Base-by-base conservation (phyloP, 1,284 basidiomycete species). In the Puccinia polysora region DNA sequence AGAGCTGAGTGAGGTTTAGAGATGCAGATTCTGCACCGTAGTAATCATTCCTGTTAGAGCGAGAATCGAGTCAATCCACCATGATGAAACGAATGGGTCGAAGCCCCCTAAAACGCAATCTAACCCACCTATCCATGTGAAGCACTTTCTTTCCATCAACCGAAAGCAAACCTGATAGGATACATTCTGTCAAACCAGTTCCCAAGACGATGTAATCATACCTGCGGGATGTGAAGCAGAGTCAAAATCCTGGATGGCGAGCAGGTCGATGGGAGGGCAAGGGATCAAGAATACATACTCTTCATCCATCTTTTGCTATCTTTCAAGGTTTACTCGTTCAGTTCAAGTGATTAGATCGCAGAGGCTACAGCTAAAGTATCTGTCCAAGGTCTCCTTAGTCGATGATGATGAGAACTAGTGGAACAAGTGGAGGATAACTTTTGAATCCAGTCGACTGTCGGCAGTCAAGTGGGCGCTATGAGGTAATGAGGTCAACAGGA, bases 61-160 rank as follows among this genome's bases (percentile, higher is more conserved):
- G 15, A 23, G 0, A 25, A 23, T 18, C 4, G 23, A 52, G 10
- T 62, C 8, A 23, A 36, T 65, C 18, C 40, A 38, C 14, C 12
- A 36, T 53, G 45, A n/a, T 34, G 34, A 25, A 32, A 5, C 36
- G 18, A 58, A 4, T 5, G n/a, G 20, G 56, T 28, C 18, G 2
- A 12, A 49, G 23, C 1, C 4, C 30, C 20, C 28, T 8, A 28
- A 30, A 47, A 28, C 38, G 32, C 12, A 47, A 49, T 28, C 12
- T 40, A 28, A 47, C 75, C 70, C 34, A 78, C 77, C 78, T 85
- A 83, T 99, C 96, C 87, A 99, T 97, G 82, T 99, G 96, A 52
- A 99, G 87, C 76, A 99, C 96, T 84, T 98, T 99, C 85, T 98
- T 97, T 77, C 95, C 95, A 79, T 97, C 95, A 73, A 98, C 95